These are phyloP conservation scores for Noccaea bulbosa DNA, from an alignment of 345 rosid species.

Conservation along the genomic window DNA sequence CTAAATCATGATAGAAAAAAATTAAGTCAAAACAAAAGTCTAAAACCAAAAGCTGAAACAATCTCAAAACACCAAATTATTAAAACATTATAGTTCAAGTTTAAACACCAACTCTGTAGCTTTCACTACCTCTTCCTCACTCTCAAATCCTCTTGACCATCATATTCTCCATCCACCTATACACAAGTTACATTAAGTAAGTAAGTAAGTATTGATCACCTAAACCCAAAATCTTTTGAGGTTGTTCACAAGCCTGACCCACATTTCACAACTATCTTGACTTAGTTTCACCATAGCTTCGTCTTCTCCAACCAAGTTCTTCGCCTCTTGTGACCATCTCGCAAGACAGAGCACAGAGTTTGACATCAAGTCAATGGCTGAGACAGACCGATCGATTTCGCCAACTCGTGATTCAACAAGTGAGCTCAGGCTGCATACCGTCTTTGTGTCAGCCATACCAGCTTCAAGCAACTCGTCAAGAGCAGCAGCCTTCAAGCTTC, in stretches of 20 bases:
- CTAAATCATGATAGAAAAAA: no score
- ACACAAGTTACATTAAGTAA: no score
- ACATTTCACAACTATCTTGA: conserved; percentile 75
- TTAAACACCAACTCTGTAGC: no score
- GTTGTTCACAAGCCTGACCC: conserved; percentile 69
- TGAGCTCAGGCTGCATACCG: no score
- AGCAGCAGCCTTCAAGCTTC: conserved; percentile 58
- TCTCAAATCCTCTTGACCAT: no score
- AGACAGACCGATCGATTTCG: conserved; percentile 56
- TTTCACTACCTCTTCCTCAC: no score
- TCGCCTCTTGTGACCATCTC: conserved; percentile 69
- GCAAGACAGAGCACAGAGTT: conserved; percentile 66
- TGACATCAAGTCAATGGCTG: conserved; percentile 68
- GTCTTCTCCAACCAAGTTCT: conserved; percentile 50
- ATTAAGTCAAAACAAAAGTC: no score
- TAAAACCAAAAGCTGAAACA: no score
- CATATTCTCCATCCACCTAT: no score
- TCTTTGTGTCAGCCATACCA: conserved; percentile 71
- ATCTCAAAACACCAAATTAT: no score
- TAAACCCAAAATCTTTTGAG: conserved; percentile 59
- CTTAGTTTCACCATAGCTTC: conserved; percentile 52
- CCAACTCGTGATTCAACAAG: conserved; percentile 77
- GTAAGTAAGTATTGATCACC: no score
- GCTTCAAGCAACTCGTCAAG: conserved; percentile 74
- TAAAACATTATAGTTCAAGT: no score